Percentiles rank a stretch among this genome's conserved stretches.
phyloP scores from a whole-genome alignment of 1,284 basidiomycete genomes.

The Psilocybe mexicana region DNA sequence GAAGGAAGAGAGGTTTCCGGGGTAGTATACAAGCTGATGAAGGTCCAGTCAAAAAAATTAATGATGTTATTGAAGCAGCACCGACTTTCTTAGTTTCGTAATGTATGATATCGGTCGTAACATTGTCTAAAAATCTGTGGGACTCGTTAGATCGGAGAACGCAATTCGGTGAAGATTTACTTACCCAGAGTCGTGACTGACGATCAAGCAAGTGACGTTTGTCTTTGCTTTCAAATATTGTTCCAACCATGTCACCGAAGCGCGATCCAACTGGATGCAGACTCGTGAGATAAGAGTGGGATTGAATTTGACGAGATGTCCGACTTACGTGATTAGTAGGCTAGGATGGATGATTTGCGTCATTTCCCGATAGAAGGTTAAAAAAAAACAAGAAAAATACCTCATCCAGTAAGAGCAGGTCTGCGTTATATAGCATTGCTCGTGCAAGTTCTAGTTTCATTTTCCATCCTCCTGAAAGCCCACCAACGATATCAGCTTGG shows the following conservation, averaged over 20 bases:
- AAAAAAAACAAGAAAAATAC: constrained; percentile 32
- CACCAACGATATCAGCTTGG: constrained; percentile 85
- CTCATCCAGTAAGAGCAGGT: constrained; percentile 89
- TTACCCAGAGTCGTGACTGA: constrained; percentile 97
- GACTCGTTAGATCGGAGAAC: background rate
- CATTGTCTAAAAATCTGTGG: constrained; percentile 88
- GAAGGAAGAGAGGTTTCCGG: constrained; percentile 91
- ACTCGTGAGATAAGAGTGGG: constrained; percentile 9
- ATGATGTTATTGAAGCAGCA: constrained; percentile 1
- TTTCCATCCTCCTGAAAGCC: constrained; percentile 98
- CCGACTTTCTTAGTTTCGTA: constrained; percentile 91
- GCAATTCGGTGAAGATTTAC: constrained; percentile 22
- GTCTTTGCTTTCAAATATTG: constrained; percentile 82
- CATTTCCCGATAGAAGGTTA: too few species aligned
- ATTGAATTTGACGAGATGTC: constrained; percentile 4
- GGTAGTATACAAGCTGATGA: constrained; percentile 86
- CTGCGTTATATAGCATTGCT: constrained; percentile 97
- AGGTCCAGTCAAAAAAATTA: constrained; percentile 1
- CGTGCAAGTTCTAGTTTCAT: constrained; percentile 94
- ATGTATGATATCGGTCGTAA: constrained; percentile 98
- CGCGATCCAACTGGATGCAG: constrained; percentile 70
- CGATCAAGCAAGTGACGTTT: constrained; percentile 89
- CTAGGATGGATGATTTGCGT: constrained; percentile 37
- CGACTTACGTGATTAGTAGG: constrained; percentile 88
- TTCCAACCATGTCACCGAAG: constrained; percentile 93